A percentile compares a stretch with the other conserved stretches of the same genome.
phyloP scores from a whole-genome alignment of 371 early-diverging fungal species.

The Mortierella sp. region DNA sequence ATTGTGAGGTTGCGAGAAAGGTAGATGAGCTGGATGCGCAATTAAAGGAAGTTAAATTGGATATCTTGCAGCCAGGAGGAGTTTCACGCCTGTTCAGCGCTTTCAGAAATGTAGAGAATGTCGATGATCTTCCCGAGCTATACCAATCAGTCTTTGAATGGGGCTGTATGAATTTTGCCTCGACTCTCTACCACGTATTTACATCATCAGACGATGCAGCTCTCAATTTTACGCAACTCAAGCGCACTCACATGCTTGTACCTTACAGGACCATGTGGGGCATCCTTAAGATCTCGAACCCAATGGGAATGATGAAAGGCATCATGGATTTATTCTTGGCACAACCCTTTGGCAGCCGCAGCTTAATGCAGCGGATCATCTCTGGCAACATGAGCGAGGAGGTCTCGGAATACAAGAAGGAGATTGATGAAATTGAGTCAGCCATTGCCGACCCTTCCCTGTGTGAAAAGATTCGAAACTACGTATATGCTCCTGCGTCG shows the following conservation, averaged over 20 bases:
- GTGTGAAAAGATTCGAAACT: constrained; percentile 70
- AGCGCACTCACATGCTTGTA: constrained; percentile 69
- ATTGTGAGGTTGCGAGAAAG: constrained; percentile 64
- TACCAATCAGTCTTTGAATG: constrained; percentile 71
- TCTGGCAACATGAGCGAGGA: constrained; percentile 68
- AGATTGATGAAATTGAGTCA: constrained; percentile 62
- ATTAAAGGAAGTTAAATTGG: constrained; percentile 65
- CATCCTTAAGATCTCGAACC: constrained; percentile 71
- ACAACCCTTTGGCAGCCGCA: constrained; percentile 75
- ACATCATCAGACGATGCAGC: constrained; percentile 70
- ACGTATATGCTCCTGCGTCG: constrained; percentile 58
- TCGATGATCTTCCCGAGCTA: constrained; percentile 63
- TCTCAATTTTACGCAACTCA: constrained; percentile 66
- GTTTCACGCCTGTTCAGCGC: constrained; percentile 32
- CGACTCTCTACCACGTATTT: constrained; percentile 71
- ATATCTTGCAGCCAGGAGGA: constrained; percentile 67
- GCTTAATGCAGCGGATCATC: constrained; percentile 72
- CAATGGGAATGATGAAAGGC: constrained; percentile 72
- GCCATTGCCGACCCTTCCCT: constrained; percentile 64
- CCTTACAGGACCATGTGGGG: constrained; percentile 72
- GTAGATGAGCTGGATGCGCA: constrained; percentile 66
- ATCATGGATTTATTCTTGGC: constrained; percentile 74
- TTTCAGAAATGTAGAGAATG: constrained; percentile 61
- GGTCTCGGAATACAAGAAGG: constrained; percentile 62
- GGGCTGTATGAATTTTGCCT: constrained; percentile 77